Conservation (phyloP, 257 asterid genomes). For the Solanum microdontum region DNA sequence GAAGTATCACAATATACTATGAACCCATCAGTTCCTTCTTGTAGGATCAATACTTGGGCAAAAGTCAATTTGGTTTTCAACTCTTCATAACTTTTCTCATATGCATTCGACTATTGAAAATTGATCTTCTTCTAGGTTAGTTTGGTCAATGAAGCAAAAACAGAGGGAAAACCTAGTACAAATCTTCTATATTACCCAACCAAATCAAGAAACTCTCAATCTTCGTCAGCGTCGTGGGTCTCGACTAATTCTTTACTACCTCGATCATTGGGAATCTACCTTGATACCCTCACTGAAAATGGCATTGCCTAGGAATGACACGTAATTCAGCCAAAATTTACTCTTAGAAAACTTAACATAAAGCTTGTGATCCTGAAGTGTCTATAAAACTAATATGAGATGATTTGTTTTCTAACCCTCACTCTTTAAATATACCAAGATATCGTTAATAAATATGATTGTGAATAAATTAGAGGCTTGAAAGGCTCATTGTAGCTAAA, state of each 20-base stretch:
- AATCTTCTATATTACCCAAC: not conserved
- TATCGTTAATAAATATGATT: not conserved
- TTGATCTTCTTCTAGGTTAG: not conserved
- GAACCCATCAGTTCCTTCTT: not conserved
- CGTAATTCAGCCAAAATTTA: not conserved
- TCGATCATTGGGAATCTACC: not conserved
- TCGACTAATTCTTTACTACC: not conserved
- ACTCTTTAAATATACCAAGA: not conserved
- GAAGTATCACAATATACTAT: not conserved
- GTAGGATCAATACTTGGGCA: not conserved
- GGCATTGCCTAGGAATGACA: not conserved
- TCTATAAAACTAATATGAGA: not conserved
- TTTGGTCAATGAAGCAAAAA: not conserved
- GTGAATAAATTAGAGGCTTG: not conserved
- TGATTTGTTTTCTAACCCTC: not conserved
- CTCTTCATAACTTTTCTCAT: not conserved
- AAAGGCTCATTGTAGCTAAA: not conserved
- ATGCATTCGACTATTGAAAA: not conserved
- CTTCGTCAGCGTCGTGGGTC: not conserved
- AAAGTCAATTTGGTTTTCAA: not conserved
- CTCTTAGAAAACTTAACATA: not conserved
- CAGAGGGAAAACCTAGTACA: not conserved
- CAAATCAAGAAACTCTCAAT: not conserved
- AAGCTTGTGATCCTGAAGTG: not conserved
- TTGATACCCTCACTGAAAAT: not conserved